These are phyloP conservation scores for Brassica napus DNA, from an alignment of 345 rosid species.

Conservation along the genomic window DNA sequence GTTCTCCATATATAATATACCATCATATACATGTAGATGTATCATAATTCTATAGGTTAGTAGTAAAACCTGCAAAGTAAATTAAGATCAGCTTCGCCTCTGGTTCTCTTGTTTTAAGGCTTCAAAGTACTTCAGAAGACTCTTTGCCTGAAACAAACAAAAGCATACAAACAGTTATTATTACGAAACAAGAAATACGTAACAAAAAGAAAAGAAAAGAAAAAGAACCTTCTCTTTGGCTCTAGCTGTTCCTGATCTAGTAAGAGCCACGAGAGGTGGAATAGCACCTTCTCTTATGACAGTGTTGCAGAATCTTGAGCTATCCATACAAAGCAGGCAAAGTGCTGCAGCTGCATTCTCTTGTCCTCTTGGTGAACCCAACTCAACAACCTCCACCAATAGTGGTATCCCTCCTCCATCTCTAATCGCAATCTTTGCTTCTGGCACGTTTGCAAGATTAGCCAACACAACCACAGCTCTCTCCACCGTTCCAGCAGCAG, in stretches of 20 bases:
- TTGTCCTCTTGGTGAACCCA: conserved; percentile 91
- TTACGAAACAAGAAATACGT: not conserved
- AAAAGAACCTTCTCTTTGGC: conserved; percentile 84
- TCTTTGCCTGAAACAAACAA: conserved; percentile 64
- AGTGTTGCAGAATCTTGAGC: conserved; percentile 55
- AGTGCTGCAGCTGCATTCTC: conserved; percentile 96
- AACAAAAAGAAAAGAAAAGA: not conserved
- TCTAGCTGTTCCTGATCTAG: conserved; percentile 84
- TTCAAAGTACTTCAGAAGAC: conserved; percentile 66
- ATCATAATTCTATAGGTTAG: not conserved
- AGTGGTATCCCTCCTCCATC: conserved; percentile 76
- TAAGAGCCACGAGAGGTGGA: conserved; percentile 87
- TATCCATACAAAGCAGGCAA: conserved; percentile 71
- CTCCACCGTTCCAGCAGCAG: conserved; percentile 91
- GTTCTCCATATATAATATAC: not conserved
- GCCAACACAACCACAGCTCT: conserved; percentile 89
- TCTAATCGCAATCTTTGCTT: conserved; percentile 82
- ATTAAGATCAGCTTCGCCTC: conserved; percentile 53
- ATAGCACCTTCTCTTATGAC: conserved; percentile 94
- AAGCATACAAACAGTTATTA: not conserved
- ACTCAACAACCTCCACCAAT: conserved; percentile 92
- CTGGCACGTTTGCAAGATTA: conserved; percentile 78
- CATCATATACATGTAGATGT: not conserved
- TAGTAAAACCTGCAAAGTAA: not conserved
- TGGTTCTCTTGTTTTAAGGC: conserved; percentile 59